phyloP scores from a whole-genome alignment of 2,329 filamentous ascomycete species.

The Penicillium sp. region DNA sequence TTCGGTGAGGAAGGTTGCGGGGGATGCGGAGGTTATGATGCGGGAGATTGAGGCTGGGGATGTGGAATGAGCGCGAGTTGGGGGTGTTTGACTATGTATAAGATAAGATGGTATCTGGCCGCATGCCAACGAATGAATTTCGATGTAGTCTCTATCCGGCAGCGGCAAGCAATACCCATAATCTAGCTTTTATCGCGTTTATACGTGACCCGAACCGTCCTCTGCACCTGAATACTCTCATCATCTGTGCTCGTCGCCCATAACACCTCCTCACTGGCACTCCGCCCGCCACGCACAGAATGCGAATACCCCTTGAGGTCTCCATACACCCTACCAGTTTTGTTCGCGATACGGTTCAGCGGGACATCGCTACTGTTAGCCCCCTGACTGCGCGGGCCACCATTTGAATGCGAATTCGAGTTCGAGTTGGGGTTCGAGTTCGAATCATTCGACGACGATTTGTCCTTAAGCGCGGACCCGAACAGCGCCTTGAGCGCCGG shows the following conservation, averaged over 20 bases:
- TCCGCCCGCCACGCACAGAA: neutral
- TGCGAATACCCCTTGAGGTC: neutral
- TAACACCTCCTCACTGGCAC: constrained; percentile 9
- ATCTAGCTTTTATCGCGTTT: neutral
- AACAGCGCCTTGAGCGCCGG: constrained; percentile 16
- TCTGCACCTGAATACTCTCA: neutral
- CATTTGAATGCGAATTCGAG: neutral
- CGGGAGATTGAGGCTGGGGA: constrained; percentile 18
- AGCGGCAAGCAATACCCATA: no score
- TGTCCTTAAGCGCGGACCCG: neutral
- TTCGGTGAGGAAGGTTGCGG: constrained; percentile 5
- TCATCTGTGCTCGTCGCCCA: neutral
- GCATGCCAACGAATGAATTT: no score
- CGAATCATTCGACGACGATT: neutral
- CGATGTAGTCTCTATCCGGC: no score
- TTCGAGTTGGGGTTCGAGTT: neutral
- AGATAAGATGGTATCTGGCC: no score
- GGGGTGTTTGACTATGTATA: no score
- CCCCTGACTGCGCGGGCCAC: neutral
- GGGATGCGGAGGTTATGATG: constrained; percentile 20
- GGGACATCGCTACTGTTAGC: neutral
- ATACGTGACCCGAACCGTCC: neutral
- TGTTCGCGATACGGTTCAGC: neutral
- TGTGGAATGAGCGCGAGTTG: neutral
- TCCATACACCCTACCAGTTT: neutral